phyloP scores from a whole-genome alignment of 2,329 filamentous ascomycete species.

The Trichophyton rubrum region DNA sequence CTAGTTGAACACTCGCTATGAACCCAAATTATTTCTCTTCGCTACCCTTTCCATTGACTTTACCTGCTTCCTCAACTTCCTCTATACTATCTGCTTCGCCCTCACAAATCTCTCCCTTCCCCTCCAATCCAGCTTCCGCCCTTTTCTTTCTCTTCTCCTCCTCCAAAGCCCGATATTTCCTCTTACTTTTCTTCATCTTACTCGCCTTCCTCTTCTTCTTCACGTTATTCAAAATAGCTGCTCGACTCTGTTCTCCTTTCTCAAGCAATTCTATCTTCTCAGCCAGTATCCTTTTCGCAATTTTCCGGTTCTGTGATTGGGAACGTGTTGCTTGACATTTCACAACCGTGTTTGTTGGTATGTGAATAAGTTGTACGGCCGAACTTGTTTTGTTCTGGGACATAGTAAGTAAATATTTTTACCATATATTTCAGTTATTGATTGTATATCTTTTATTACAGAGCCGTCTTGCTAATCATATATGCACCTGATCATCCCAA shows the following conservation, averaged over 20 bases:
- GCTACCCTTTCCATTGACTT: neutral
- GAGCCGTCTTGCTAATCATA: too few relatives aligned
- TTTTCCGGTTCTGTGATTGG: conserved; percentile 72
- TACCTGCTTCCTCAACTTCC: neutral
- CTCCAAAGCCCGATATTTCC: conserved; percentile 33
- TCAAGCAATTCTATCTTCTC: conserved; percentile 61
- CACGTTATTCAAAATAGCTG: conserved; percentile 65
- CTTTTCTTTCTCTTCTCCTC: conserved; percentile 16
- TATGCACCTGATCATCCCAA: too few relatives aligned
- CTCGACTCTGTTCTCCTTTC: conserved; percentile 64
- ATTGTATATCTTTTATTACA: too few relatives aligned
- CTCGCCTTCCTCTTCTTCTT: conserved; percentile 52
- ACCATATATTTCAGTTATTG: too few relatives aligned
- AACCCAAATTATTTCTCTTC: neutral
- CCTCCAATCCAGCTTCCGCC: conserved; percentile 11
- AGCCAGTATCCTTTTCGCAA: conserved; percentile 65
- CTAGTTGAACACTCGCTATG: too few relatives aligned
- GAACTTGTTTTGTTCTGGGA: conserved; percentile 83
- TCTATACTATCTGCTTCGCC: conserved; percentile 1
- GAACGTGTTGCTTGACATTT: conserved; percentile 90
- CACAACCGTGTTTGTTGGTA: conserved; percentile 80
- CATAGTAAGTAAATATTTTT: neutral
- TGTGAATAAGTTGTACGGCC: conserved; percentile 82
- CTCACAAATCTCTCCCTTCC: conserved; percentile 2
- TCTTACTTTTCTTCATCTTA: conserved; percentile 32